Evolutionary conservation across 768 basidiomycete species (phyloP), one percentile per base, ranked within the genome.

Genomic region (Boletellus emodensis): DNA sequence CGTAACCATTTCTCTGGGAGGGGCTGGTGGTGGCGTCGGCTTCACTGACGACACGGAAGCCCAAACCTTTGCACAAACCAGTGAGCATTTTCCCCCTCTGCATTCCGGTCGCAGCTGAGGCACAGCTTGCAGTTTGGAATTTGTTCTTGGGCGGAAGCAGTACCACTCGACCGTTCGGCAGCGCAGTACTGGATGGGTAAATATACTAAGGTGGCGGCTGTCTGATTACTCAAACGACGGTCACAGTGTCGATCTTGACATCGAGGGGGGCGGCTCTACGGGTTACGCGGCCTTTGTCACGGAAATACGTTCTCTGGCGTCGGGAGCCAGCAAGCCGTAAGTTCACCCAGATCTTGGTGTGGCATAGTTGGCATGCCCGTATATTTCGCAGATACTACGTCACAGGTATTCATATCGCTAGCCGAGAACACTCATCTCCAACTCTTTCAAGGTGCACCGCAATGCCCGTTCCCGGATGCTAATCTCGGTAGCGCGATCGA

Each of bases 391-490:
- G 81, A 58, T 87, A 83, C 68, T 85, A 82, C 58, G 67, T 86
- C 44, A 83, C 83, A 48, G 83, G 57, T 65, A 49, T 43, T 6
- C 26, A 36, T 46, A 17, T 48, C 18, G 30, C 39, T 30, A 35
- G n/a, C 28, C 17, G 36, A 14, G 40, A 20, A n/a, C 26, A 12
- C 24, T 38, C 30, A 3, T 40, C 4, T n/a, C 43, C 53, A 36
- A 57, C 18, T 35, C 36, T 36, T 32, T 12, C 12, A 52, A 61
- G 64, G 43, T 12, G 62, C 64, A 51, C 66, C 63, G 11, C 65
- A 77, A 63, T 88, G 86, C 58, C 81, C 83, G 5, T 89, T 77
- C 70, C 85, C 86, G 3, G 86, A 88, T 60, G 76, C 75, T 7
- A 74, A 77, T 40, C 67, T 88, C 7, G 77, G 82, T 10, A 71